Conservation (phyloP, 306 rosid genomes). For the Sicyos edulis region DNA sequence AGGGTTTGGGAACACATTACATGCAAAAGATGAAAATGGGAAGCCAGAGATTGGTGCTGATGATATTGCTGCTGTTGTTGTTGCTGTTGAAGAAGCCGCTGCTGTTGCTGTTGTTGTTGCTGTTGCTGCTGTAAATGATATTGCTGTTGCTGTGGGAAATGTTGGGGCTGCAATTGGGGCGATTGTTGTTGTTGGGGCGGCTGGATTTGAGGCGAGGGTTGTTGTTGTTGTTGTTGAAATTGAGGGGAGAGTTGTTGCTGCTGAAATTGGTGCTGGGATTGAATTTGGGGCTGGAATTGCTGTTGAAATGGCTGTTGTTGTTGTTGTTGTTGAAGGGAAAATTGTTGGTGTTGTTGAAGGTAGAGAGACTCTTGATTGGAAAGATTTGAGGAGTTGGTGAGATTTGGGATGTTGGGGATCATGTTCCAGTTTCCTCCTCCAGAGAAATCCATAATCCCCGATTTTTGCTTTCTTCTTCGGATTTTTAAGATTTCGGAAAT, state of each 20-base stretch:
- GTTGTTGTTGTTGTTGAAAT: constrained; percentile 29
- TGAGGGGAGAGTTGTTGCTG: constrained; percentile 40
- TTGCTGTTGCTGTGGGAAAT: constrained; percentile 37
- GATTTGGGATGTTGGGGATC: constrained; percentile 72
- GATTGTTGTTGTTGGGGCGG: constrained; percentile 22
- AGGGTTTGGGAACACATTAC: constrained; percentile 30
- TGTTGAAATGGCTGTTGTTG: constrained; percentile 29
- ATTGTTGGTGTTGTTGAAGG: constrained; percentile 46
- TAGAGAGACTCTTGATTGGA: constrained; percentile 62
- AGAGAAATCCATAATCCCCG: constrained; percentile 46
- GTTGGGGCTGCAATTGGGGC: constrained; percentile 33
- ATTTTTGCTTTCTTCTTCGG: background rate
- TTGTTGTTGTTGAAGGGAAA: constrained; percentile 35
- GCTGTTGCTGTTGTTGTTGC: constrained; percentile 15
- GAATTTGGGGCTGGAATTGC: constrained; percentile 26
- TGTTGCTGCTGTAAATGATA: constrained; percentile 19
- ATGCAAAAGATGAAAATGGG: constrained; percentile 71
- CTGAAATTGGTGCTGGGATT: constrained; percentile 30
- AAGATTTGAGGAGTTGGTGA: constrained; percentile 46
- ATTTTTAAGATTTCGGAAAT: background rate
- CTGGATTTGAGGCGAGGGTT: constrained; percentile 24
- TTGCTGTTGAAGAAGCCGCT: constrained; percentile 4
- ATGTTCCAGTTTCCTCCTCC: constrained; percentile 73
- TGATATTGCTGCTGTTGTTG: constrained; percentile 45
- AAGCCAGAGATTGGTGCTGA: constrained; percentile 80